Conservation (phyloP, 306 rosid species). For the Chamaecrista fasciculata region DNA sequence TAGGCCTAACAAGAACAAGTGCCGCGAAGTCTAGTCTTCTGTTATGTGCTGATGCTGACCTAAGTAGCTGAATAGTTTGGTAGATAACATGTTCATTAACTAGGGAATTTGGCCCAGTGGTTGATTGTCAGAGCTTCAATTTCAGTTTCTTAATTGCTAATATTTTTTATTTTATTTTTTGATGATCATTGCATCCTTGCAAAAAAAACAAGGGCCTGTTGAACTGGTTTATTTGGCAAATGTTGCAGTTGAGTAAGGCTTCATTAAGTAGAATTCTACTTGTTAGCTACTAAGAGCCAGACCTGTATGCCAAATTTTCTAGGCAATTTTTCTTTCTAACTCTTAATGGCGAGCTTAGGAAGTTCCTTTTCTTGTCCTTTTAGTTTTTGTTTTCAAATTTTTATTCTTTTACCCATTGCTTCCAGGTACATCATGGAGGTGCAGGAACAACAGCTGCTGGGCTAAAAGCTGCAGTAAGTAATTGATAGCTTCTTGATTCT, state of each 20-base stretch:
- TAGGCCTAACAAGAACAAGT: neutral
- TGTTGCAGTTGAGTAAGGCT: neutral
- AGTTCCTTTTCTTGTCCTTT: neutral
- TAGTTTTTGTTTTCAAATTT: neutral
- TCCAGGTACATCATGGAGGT: constrained; percentile 98
- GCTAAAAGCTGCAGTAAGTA: constrained; percentile 87
- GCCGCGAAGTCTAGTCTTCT: neutral
- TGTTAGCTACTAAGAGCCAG: neutral
- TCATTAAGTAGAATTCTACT: neutral
- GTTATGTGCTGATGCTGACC: neutral
- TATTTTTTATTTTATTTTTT: neutral
- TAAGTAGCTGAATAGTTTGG: neutral
- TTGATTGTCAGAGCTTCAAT: neutral
- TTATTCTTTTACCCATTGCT: constrained; percentile 18
- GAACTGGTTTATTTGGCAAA: neutral
- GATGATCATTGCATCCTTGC: neutral
- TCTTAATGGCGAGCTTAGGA: neutral
- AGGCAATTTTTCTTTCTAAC: neutral
- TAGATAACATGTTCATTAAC: neutral
- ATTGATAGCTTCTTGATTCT: constrained; percentile 23
- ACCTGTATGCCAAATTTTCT: neutral
- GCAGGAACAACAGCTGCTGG: constrained; percentile 99
- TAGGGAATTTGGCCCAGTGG: neutral
- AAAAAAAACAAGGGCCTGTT: neutral
- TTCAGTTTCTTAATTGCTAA: neutral